Base-by-base conservation (phyloP, 164 flowering plant species). In the Cinnamomum chago region DNA sequence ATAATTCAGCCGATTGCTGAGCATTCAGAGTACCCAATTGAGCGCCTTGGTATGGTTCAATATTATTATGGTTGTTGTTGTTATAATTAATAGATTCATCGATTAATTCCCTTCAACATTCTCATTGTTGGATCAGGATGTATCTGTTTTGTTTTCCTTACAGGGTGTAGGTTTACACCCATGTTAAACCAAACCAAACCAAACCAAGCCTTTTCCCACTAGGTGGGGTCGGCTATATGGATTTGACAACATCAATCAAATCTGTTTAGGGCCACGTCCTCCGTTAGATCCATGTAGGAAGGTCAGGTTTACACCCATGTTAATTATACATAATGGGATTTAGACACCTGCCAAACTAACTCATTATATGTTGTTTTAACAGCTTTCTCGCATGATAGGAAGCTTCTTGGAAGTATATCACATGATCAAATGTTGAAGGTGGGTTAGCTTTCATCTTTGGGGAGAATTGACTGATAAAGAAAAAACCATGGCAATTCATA, bases 1-100 rank as follows among this genome's bases (percentile, higher is more conserved):
- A 83, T 96, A 68, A 89, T 96, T 73, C 98, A 92, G 80, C 98
- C 99, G 47, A 84, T 96, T 72, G 97, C 93, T 5, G 98, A 91
- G 83, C 99, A 96, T 83, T 93, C 99, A 67, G 99, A 94, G 50
- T 88, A 84, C 75, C 95, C 98, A 25, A 86, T 96, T 76, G 98
- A 96, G 78, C 81, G 97, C 77, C 97, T 96, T 77, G 98, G 99
- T 92, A 91, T 73, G 81, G 40, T 28, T 27, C 10, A 65, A 27
- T 40, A 9, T 40, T 40, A 40, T 40, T 40, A 40, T 40, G 47
- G 2, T 35, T 0, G 47, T 40, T 7, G 9, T 40, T 40, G 35
- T 40, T 40, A 40, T 40, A 40, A 40, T 40, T 40, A 40, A 40
- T 40, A 5, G 47, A 40, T 40, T 40, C 9, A 40, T 40, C 2